phyloP scores from a whole-genome alignment of 495 filamentous ascomycete genomes.

The Penicillium atrosanguineum region DNA sequence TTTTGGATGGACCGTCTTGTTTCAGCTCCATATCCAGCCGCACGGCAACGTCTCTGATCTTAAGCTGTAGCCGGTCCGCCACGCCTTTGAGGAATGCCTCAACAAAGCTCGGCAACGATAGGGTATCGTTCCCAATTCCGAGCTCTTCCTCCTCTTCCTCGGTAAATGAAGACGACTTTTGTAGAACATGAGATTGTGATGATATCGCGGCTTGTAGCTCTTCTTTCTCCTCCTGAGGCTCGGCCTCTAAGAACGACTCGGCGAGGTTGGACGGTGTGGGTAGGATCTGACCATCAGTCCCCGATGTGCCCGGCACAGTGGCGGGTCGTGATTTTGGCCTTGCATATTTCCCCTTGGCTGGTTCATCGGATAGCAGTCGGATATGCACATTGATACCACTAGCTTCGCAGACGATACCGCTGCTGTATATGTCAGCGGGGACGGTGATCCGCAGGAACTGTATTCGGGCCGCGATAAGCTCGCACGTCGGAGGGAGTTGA shows the following conservation, averaged over 20 bases:
- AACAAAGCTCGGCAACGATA: conserved; percentile 79
- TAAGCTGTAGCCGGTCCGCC: conserved; percentile 72
- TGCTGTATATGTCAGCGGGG: conserved; percentile 77
- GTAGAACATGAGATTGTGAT: conserved; percentile 54
- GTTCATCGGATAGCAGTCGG: conserved; percentile 35
- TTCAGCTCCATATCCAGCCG: conserved; percentile 58
- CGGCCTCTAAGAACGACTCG: conserved; percentile 79
- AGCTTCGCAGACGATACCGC: conserved; percentile 71
- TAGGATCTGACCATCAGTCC: conserved; percentile 35
- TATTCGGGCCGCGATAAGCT: conserved; percentile 67
- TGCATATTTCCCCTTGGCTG: conserved; percentile 6
- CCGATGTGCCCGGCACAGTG: conserved; percentile 3
- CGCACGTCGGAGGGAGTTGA: conserved; percentile 65
- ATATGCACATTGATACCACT: conserved; percentile 72
- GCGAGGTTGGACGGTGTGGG: conserved; percentile 83
- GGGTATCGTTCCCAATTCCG: conserved; percentile 65
- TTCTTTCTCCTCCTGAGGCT: conserved; percentile 70
- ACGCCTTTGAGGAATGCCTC: conserved; percentile 81
- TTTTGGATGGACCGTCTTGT: conserved; percentile 40
- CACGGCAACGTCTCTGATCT: conserved; percentile 64
- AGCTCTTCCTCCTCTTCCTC: conserved; percentile 64
- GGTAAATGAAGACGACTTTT: conserved; percentile 45
- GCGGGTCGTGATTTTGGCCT: conserved; percentile 4
- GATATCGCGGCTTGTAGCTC: conserved; percentile 75
- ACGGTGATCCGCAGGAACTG: conserved; percentile 70